Evolutionary conservation across 2,329 filamentous ascomycete genomes (phyloP), one percentile per base, ranked within the genome.

Genomic region (Xylariaceae sp.): DNA sequence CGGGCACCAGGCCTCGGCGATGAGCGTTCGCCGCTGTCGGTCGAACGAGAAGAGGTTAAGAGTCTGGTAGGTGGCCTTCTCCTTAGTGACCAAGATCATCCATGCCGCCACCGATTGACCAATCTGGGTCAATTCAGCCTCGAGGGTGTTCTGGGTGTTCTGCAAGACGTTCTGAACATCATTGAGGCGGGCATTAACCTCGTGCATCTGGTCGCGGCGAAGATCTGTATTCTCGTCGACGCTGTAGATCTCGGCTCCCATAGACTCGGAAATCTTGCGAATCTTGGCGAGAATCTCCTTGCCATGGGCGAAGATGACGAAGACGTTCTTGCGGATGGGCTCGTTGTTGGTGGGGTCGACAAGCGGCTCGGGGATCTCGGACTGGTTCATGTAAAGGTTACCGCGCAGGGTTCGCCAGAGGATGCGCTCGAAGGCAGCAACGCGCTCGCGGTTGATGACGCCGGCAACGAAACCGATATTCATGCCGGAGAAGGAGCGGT

Each of bases 331-430:
- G 76, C 87, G 84, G 61, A 95, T 80, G 57, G 89, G 79, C 72
- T 97, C 92, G 68, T 97, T 96, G 74, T 83, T 96, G 66, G 87
- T 81, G 14, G 94, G 92, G 69, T 99, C 89, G 67, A 96, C 79
- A 60, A 99, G 86, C 35, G 89, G 84, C 68, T 99, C 92, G 7
- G 90, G 86, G 55, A 99, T 99, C 77, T 99, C 94, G 38, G 92
- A 92, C 76, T 99, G 95, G 73, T 99, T 99, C 94, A 99, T 99
- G 79, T 97, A 99, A 56, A 99, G 76, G 71, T 99, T 99, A 63
- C 94, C 94, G 69, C 94, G 90, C 39, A 99, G 82, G 0, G 95
- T 96, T 64, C 94, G 85, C 94, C 94, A 99, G 45, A 99, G 78
- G 60, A 99, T 99, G 52, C 94, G 87, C 75, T 99, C 95, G 66